A percentile compares a stretch with the other conserved stretches of the same genome.
Evolutionary conservation across 345 rosid genomes (phyloP).

Genomic region (Populus nigra): DNA sequence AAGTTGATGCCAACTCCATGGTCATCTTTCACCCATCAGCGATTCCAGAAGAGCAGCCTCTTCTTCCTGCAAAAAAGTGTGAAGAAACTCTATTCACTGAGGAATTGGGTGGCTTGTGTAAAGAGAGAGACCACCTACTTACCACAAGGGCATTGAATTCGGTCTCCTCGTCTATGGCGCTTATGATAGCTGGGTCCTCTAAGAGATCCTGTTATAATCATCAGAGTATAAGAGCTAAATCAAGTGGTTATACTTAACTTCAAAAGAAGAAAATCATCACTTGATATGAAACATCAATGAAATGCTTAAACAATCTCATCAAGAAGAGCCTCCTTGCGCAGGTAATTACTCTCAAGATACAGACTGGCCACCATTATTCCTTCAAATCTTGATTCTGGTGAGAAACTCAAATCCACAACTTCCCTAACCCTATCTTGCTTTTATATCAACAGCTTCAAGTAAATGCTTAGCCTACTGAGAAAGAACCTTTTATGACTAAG

Average conservation of each 20-base stretch:
- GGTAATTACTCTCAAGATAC: too few relatives aligned
- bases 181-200: conserved; percentile 71
- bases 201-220: conserved; percentile 59
- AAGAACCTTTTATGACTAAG: too few relatives aligned
- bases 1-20: not conserved
- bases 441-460: too few relatives aligned
- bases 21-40: conserved; percentile 59
- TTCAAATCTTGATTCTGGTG: too few relatives aligned
- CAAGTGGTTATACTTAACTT: not conserved
- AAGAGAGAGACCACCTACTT: conserved; percentile 18
- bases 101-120: not conserved
- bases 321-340: too few relatives aligned
- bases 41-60: conserved; percentile 87
- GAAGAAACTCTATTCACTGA: conserved; percentile 7
- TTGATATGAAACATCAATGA: too few relatives aligned
- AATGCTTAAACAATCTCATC: too few relatives aligned
- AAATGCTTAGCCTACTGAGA: too few relatives aligned
- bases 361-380: too few relatives aligned
- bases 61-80: conserved; percentile 58
- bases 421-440: too few relatives aligned
- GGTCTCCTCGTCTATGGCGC: conserved; percentile 86
- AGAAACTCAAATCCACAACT: too few relatives aligned
- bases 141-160: conserved; percentile 96
- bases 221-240: not conserved
- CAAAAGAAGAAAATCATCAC: too few relatives aligned